phyloP scores from a whole-genome alignment of 2,329 filamentous ascomycete species.

The Xylariaceae sp. region DNA sequence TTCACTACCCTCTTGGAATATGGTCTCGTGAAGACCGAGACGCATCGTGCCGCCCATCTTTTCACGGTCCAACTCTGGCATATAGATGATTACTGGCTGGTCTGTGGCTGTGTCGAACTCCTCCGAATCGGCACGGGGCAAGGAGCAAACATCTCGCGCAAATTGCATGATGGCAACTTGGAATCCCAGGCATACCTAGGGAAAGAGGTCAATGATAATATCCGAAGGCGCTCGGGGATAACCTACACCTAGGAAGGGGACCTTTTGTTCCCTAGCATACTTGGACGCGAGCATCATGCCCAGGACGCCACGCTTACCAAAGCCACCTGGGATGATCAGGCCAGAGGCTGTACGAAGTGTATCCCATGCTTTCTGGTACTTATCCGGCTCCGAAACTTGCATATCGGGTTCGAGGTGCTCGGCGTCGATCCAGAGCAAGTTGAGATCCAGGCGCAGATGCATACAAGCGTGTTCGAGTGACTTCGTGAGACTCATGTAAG shows the following conservation, averaged over 20 bases:
- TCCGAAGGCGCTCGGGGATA: not conserved
- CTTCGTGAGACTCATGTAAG: constrained; percentile 79
- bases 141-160: constrained; percentile 68
- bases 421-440: constrained; percentile 80
- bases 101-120: constrained; percentile 54
- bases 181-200: constrained; percentile 76
- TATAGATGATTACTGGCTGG: constrained; percentile 76
- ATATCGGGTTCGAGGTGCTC: constrained; percentile 71
- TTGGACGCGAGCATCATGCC: constrained; percentile 87
- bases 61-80: constrained; percentile 67
- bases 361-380: constrained; percentile 85
- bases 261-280: constrained; percentile 78
- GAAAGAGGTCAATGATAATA: constrained; percentile 2
- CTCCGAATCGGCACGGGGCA: constrained; percentile 53
- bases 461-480: constrained; percentile 88
- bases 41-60: constrained; percentile 84
- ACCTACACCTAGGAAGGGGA: constrained; percentile 67
- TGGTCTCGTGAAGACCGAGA: constrained; percentile 67
- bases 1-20: constrained; percentile 71
- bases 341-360: constrained; percentile 65
- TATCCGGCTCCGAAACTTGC: constrained; percentile 58
- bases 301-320: constrained; percentile 74
- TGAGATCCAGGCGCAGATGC: constrained; percentile 74
- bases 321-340: constrained; percentile 69
- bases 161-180: constrained; percentile 90